Evolutionary conservation across 257 asterid genomes (phyloP).

Genomic region (Agastache rugosa): DNA sequence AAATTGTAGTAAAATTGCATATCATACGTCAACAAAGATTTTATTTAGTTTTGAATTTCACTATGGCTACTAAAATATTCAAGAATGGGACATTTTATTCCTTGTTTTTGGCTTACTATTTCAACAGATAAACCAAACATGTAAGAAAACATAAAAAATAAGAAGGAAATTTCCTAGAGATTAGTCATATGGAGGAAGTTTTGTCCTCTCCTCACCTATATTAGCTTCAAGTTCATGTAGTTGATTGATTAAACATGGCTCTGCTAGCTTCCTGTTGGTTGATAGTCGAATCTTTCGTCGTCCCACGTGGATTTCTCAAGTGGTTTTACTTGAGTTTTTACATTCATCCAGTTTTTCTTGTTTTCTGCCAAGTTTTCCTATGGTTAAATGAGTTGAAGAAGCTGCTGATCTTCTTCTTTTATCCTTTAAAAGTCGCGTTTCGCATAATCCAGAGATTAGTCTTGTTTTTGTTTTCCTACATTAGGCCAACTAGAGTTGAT

Average conservation of each 20-base stretch:
- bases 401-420: conserved; percentile 22
- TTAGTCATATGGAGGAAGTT: not conserved
- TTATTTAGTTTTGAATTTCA: not conserved
- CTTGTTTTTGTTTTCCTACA: conserved; percentile 20
- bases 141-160: not conserved
- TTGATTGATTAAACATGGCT: conserved; percentile 39
- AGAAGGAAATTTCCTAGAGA: conserved; percentile 19
- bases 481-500: not conserved
- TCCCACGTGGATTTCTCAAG: conserved; percentile 57
- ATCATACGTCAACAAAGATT: conserved; percentile 17
- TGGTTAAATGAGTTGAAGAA: conserved; percentile 42
- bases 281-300: conserved; percentile 47
- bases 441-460: conserved; percentile 8
- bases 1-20: not conserved
- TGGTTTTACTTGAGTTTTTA: conserved; percentile 58
- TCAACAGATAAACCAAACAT: conserved; percentile 5
- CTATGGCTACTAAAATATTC: conserved; percentile 13
- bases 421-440: conserved; percentile 27
- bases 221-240: not conserved
- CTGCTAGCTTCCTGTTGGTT: conserved; percentile 60
- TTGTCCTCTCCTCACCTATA: not conserved
- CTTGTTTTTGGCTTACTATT: not conserved
- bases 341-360: conserved; percentile 52
- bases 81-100: conserved; percentile 20
- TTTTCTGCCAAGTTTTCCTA: conserved; percentile 49